A percentile compares a stretch with the other conserved stretches of the same genome.
These are phyloP conservation scores for Phytophthora sojae DNA, from an alignment of 352 stramenopile genomes.

Conservation along the genomic window DNA sequence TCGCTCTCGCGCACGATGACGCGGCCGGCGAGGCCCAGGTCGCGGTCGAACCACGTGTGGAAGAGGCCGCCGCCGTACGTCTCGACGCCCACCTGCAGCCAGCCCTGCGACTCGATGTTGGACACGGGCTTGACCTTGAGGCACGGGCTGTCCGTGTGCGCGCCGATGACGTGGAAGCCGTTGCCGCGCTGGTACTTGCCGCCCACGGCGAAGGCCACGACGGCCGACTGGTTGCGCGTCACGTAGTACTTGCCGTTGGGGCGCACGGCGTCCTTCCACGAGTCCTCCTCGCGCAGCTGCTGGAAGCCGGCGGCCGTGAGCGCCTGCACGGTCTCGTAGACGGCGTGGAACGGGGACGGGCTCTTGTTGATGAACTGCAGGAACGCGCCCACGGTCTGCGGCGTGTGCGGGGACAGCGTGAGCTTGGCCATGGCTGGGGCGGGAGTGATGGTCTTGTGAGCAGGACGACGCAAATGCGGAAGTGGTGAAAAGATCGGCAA, in stretches of 20 bases:
- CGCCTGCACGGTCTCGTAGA: constrained; percentile 84
- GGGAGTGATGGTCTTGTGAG: constrained; percentile 43
- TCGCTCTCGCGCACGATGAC: constrained; percentile 92
- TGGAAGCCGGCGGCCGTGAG: constrained; percentile 92
- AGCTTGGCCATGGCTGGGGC: constrained; percentile 46
- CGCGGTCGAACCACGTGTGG: constrained; percentile 99
- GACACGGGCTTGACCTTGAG: constrained; percentile 96
- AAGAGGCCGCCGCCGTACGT: constrained; percentile 94
- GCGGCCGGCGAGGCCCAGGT: constrained; percentile 93
- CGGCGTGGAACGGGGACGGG: constrained; percentile 95
- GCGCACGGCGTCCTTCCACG: constrained; percentile 64
- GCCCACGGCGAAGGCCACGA: constrained; percentile 97
- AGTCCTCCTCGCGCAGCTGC: constrained; percentile 90
- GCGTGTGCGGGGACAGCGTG: constrained; percentile 59
- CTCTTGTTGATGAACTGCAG: constrained; percentile 95
- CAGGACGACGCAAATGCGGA: constrained; percentile 25
- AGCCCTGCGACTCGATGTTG: constrained; percentile 89
- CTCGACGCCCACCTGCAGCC: constrained; percentile 85
- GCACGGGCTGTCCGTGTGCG: constrained; percentile 97
- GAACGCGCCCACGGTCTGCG: constrained; percentile 78
- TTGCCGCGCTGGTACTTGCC: constrained; percentile 92
- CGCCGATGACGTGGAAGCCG: constrained; percentile 97
- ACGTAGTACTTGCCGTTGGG: constrained; percentile 97
- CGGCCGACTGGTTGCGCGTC: constrained; percentile 95
- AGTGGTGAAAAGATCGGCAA: constrained; percentile 33